Conservation (phyloP, 495 filamentous ascomycete genomes). For the Halenospora varia region DNA sequence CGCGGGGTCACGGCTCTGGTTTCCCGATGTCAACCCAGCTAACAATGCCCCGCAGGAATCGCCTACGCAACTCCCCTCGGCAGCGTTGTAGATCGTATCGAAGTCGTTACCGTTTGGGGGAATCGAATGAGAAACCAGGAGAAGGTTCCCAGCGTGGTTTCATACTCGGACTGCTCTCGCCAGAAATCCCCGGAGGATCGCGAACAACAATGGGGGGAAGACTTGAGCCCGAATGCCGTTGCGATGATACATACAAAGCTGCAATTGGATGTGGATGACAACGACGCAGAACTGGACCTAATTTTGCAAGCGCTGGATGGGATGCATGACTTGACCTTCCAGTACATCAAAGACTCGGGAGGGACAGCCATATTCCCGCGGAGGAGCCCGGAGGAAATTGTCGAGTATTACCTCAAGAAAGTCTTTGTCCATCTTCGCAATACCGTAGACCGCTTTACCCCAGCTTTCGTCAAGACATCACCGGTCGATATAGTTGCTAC, state of each 20-base stretch:
- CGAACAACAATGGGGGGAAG: conserved; percentile 13
- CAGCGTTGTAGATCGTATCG: conserved; percentile 6
- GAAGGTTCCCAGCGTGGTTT: conserved; percentile 16
- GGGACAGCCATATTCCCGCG: neutral
- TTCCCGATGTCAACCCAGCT: neutral
- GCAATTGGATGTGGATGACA: conserved; percentile 8
- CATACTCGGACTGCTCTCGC: conserved; percentile 13
- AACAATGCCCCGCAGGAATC: conserved; percentile 1
- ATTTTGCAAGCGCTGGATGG: conserved; percentile 14
- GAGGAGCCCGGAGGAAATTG: conserved; percentile 9
- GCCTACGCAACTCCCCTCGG: conserved; percentile 8
- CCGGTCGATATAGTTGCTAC: conserved; percentile 18
- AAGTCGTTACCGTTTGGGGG: conserved; percentile 13
- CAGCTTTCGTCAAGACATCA: neutral
- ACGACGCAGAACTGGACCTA: conserved; percentile 9
- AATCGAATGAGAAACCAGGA: neutral
- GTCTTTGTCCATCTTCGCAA: conserved; percentile 5
- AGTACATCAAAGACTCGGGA: neutral
- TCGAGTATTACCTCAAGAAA: conserved; percentile 2
- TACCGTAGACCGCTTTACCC: neutral
- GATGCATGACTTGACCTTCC: conserved; percentile 13
- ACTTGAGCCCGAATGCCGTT: conserved; percentile 6
- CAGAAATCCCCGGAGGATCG: neutral
- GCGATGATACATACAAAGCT: conserved; percentile 20
- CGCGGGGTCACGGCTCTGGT: neutral